Conservation (phyloP, 306 rosid species). For the Inga laurina region DNA sequence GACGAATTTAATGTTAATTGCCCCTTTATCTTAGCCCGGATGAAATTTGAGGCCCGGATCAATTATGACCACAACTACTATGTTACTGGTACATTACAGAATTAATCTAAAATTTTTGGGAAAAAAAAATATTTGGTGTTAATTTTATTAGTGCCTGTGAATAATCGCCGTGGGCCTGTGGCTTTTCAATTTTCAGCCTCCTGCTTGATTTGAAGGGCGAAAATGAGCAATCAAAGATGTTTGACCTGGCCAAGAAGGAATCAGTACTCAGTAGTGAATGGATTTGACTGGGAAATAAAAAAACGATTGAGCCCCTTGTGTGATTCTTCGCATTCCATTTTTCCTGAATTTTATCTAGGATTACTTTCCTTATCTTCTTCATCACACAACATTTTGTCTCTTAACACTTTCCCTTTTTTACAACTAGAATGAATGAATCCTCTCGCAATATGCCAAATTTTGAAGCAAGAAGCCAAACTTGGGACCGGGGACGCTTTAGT, state of each 20-base stretch:
- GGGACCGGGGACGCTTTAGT: neutral
- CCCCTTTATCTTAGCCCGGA: neutral
- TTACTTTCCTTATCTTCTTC: neutral
- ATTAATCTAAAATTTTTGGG: too few relatives aligned
- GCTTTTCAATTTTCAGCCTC: neutral
- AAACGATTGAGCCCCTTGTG: neutral
- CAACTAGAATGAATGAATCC: neutral
- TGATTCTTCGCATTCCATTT: neutral
- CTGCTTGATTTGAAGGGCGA: neutral
- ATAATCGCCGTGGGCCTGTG: too few relatives aligned
- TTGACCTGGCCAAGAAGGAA: neutral
- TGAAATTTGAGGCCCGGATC: too few relatives aligned
- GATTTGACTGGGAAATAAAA: neutral
- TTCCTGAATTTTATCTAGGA: neutral
- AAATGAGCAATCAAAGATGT: neutral
- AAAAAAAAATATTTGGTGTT: too few relatives aligned
- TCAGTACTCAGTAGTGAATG: neutral
- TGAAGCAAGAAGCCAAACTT: neutral
- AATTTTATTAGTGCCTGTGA: too few relatives aligned
- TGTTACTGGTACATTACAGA: too few relatives aligned
- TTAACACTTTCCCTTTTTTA: too few relatives aligned
- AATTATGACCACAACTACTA: neutral
- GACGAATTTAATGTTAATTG: neutral
- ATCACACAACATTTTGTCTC: neutral
- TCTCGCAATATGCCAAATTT: neutral